Evolutionary conservation across 2,329 filamentous ascomycete genomes (phyloP).

Genomic region (Lecanoromycetidae sp.): DNA sequence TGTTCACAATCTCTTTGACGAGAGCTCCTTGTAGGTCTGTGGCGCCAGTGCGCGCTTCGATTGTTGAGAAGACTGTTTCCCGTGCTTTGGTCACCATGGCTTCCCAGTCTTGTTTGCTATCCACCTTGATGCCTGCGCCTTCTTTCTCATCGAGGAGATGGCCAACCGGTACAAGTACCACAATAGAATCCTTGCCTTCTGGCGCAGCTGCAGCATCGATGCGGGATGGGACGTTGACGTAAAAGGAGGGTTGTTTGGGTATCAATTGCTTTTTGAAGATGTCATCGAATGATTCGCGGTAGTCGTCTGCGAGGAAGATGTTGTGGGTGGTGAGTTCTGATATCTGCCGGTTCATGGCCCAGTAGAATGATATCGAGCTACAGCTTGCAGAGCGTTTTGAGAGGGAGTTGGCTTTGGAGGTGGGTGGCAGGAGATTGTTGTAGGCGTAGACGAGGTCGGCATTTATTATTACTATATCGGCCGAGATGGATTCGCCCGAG

Average conservation of each 20-base stretch:
- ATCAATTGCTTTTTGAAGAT: constrained; percentile 61
- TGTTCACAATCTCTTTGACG: constrained; percentile 52
- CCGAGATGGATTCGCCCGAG: constrained; percentile 45
- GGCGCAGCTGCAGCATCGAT: constrained; percentile 58
- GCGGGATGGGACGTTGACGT: constrained; percentile 62
- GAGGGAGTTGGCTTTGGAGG: constrained; percentile 32
- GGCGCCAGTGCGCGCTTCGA: constrained; percentile 48
- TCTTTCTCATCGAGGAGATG: constrained; percentile 41
- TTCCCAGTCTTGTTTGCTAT: constrained; percentile 45
- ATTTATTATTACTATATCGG: constrained; percentile 59
- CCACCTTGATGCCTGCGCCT: constrained; percentile 20
- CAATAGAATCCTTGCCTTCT: constrained; percentile 49
- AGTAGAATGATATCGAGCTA: constrained; percentile 67
- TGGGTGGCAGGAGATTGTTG: constrained; percentile 52
- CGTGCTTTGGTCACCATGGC: constrained; percentile 48
- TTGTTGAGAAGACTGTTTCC: constrained; percentile 47
- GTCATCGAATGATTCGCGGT: constrained; percentile 59
- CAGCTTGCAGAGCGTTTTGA: constrained; percentile 48
- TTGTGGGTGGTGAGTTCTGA: constrained; percentile 59
- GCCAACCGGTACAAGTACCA: constrained; percentile 61
- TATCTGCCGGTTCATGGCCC: constrained; percentile 50
- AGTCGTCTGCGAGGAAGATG: constrained; percentile 64
- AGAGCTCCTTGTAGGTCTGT: constrained; percentile 38
- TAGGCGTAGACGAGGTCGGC: constrained; percentile 66
- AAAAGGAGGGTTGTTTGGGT: constrained; percentile 59